Base-by-base conservation (phyloP, 2,329 filamentous ascomycete genomes). In the Davidsoniella virescens region DNA sequence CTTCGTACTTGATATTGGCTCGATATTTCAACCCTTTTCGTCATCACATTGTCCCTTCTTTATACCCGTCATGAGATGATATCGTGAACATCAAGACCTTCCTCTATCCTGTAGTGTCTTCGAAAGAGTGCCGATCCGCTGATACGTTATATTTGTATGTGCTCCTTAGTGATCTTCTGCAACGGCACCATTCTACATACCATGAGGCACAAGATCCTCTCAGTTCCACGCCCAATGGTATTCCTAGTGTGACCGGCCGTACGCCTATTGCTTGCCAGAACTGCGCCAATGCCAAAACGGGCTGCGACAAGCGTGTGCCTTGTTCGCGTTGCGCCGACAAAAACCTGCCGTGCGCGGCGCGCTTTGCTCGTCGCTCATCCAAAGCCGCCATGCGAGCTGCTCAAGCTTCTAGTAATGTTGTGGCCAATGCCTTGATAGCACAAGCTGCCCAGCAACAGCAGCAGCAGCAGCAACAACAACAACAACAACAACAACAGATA, bases 101-200 rank as follows among this genome's bases (percentile, higher is more conserved):
- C 29, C 29, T 33, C 12, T 33, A 6, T 12, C 2, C 29, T 12
- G 8, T 12, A 33, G 8, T 12, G 29, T 33, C 29, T 12, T 33
- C 4, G 8, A 33, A 33, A 33, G 29, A 33, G 5, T 9, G 8
- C 29, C 12, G 29, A 33, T 33, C 29, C 29, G 29, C 29, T 33
- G 29, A 33, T 33, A 33, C 9, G 8, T 33, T 33, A 12, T 23
- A 5, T 23, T 20, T 8, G 29, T 33, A 12, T 33, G 29, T 33
- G 10, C 26, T 40, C 39, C 29, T 57, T 55, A 70, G 72, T 55
- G 72, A 75, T 50, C 63, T 75, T 6, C 63, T 75, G 3, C 68
- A 71, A 56, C 63, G 71, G 57, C 71, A 74, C 51, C 65, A 72
- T 52, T 63, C 65, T 3, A 72, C 70, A 25, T 74, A 73, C 54